Evolutionary conservation across 2,329 filamentous ascomycete genomes (phyloP).

Genomic region (Alternaria tenuissima): DNA sequence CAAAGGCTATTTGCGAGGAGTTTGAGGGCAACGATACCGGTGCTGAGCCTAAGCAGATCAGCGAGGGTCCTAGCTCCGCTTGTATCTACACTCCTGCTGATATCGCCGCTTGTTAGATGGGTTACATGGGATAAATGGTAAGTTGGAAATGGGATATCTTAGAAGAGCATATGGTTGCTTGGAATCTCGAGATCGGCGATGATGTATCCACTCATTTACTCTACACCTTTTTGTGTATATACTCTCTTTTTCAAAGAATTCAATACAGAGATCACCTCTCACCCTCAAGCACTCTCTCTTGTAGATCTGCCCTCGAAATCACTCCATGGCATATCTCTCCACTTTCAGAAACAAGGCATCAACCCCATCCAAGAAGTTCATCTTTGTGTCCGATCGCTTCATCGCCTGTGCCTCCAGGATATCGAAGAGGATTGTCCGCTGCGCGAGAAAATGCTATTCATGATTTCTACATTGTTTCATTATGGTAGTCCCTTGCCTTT

Average conservation of each 20-base stretch:
- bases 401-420: slow-evolving; percentile 10
- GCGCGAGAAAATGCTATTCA: neutral
- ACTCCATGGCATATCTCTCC: neutral
- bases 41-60: slow-evolving; percentile 38
- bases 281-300: neutral
- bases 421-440: neutral
- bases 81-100: slow-evolving; percentile 33
- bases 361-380: slow-evolving; percentile 1
- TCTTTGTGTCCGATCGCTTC: slow-evolving; percentile 10
- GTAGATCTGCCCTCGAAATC: neutral
- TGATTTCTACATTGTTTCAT: neutral
- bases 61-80: slow-evolving; percentile 29
- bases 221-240: neutral
- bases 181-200: neutral
- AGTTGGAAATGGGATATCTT: neutral
- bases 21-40: slow-evolving; percentile 43
- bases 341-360: neutral
- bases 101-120: slow-evolving; percentile 28
- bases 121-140: neutral
- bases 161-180: slow-evolving; percentile 1
- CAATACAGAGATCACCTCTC: neutral
- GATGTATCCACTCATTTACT: neutral
- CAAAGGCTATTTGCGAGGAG: slow-evolving; percentile 47
- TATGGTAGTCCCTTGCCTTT: too few relatives aligned
- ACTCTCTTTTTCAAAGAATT: neutral